Conservation (phyloP, 768 basidiomycete genomes). For the Mycena sanguinolenta region DNA sequence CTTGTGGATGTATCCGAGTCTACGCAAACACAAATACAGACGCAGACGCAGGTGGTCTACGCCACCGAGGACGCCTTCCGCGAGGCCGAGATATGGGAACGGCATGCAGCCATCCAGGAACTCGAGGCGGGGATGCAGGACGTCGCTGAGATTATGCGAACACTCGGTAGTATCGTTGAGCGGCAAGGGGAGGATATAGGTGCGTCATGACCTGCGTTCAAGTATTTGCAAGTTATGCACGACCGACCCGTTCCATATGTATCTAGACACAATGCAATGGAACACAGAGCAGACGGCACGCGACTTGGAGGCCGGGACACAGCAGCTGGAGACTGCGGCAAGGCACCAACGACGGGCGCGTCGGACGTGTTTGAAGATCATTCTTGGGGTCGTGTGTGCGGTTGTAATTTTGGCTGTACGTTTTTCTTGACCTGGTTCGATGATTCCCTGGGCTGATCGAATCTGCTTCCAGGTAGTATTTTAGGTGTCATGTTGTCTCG, state of each 20-base stretch:
- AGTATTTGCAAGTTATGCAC: no score
- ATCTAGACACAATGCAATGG: neutral
- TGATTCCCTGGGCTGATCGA: neutral
- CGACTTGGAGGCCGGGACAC: slow-evolving; percentile 8
- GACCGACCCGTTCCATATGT: neutral
- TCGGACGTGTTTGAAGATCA: neutral
- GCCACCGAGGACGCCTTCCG: slow-evolving; percentile 12
- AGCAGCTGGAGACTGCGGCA: neutral
- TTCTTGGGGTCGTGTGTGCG: slow-evolving; percentile 6
- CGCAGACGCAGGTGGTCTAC: neutral
- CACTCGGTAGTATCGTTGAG: neutral
- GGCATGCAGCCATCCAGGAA: neutral
- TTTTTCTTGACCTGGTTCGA: neutral
- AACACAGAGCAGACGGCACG: neutral
- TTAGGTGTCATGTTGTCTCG: no score
- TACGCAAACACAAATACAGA: neutral
- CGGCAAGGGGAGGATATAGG: neutral
- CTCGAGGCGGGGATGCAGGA: neutral
- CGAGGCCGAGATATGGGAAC: slow-evolving; percentile 3
- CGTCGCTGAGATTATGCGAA: slow-evolving; percentile 1
- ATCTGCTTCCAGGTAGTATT: neutral
- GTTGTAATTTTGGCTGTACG: slow-evolving; percentile 2
- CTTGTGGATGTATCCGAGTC: neutral
- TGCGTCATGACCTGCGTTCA: no score
- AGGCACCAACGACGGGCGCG: neutral